These are phyloP conservation scores for Fusarium beomiforme DNA, from an alignment of 2,329 filamentous ascomycete genomes.

Conservation along the genomic window DNA sequence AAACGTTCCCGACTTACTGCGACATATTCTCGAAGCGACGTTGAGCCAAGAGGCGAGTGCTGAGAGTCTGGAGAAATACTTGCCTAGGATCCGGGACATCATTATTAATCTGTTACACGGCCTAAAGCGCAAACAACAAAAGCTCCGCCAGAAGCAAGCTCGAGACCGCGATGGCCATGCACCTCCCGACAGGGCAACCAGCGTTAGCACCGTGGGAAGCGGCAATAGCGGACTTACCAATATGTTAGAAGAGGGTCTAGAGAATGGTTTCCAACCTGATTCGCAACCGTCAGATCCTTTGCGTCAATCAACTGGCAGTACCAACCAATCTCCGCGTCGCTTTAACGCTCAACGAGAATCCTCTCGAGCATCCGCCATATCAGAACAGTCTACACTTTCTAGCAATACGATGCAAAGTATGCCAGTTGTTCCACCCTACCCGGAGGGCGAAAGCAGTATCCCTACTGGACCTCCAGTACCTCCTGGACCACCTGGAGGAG, in stretches of 20 bases:
- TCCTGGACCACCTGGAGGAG: conserved; percentile 50
- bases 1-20: conserved; percentile 90
- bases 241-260: conserved; percentile 68
- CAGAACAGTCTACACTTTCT: conserved; percentile 75
- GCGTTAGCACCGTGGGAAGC: conserved; percentile 68
- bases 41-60: conserved; percentile 96
- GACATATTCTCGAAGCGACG: conserved; percentile 93
- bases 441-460: conserved; percentile 65
- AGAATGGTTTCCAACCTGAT: conserved; percentile 60
- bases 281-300: conserved; percentile 46
- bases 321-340: conserved; percentile 59
- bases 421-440: conserved; percentile 78
- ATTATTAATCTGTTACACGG: conserved; percentile 98
- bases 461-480: conserved; percentile 55
- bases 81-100: conserved; percentile 95
- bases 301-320: conserved; percentile 38
- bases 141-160: conserved; percentile 73
- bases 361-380: conserved; percentile 59
- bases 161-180: conserved; percentile 62
- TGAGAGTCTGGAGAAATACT: conserved; percentile 90
- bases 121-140: conserved; percentile 95
- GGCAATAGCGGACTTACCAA: conserved; percentile 65
- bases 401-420: conserved; percentile 80
- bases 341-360: conserved; percentile 61
- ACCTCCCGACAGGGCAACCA: conserved; percentile 62